phyloP scores from a whole-genome alignment of 345 rosid species.

The Stellera chamaejasme region DNA sequence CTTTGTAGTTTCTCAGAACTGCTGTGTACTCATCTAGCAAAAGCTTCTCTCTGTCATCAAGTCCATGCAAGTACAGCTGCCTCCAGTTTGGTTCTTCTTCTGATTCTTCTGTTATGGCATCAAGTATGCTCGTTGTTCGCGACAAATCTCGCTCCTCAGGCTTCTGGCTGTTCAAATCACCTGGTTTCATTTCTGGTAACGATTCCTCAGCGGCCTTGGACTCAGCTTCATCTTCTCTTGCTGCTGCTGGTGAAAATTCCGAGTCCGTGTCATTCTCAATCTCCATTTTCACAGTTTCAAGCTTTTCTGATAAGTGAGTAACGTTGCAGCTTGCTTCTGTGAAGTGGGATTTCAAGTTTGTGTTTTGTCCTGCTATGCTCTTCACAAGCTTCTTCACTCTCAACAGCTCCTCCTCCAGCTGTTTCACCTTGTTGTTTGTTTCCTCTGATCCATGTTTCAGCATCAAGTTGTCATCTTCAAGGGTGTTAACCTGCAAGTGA shows the following conservation, averaged over 20 bases:
- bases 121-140: slow-evolving; percentile 27
- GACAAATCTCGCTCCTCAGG: slow-evolving; percentile 25
- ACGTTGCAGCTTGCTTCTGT: slow-evolving; percentile 36
- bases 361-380: slow-evolving; percentile 36
- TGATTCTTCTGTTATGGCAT: slow-evolving; percentile 30
- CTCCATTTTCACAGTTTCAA: slow-evolving; percentile 45
- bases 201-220: slow-evolving; percentile 13
- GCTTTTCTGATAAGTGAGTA: slow-evolving; percentile 42
- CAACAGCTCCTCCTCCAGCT: slow-evolving; percentile 51
- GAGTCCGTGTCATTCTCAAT: slow-evolving; percentile 30
- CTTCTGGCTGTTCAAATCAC: too few relatives aligned
- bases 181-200: background rate
- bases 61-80: slow-evolving; percentile 45
- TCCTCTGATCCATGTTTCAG: slow-evolving; percentile 30
- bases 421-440: slow-evolving; percentile 33
- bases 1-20: slow-evolving; percentile 59
- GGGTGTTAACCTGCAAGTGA: slow-evolving; percentile 35
- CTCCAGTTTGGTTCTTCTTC: slow-evolving; percentile 47
- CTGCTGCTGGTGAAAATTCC: slow-evolving; percentile 18
- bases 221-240: slow-evolving; percentile 11
- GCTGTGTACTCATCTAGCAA: slow-evolving; percentile 52
- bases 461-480: slow-evolving; percentile 55
- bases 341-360: slow-evolving; percentile 36
- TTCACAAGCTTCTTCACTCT: slow-evolving; percentile 42
- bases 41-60: slow-evolving; percentile 68